Evolutionary conservation across 495 filamentous ascomycete genomes (phyloP), one percentile per base, ranked within the genome.

Genomic region (Aspergillus leporis): DNA sequence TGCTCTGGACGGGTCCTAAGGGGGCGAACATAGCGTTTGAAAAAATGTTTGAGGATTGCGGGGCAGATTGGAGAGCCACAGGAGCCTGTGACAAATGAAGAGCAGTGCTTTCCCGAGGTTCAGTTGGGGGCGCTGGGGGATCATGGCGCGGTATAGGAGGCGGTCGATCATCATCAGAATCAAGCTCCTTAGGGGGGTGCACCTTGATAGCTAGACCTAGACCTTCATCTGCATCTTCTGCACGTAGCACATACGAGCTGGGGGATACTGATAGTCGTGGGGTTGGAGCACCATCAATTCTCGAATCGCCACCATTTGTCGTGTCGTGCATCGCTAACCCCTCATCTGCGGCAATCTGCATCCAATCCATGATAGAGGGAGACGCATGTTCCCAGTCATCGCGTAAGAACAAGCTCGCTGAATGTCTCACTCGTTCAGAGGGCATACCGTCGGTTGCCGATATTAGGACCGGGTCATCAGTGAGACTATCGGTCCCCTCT

Each of bases 1-100:
- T 55, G 83, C 89, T 67, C 74, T 88, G 60, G 78, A 87, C 52
- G 86, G 83, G 48, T 74, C 78, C 56, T 85, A 81, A 49, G 84
- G 81, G 64, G 77, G 81, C 21, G 82, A 84, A 54, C 80, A 74
- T 56, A 19, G 50, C 61, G 21, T 61, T 62, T 21, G 71, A 65
- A 47, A 69, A 62, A 18, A 66, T 49, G 46, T 65, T 75, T 2
- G 76, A 73, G 4, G 71, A 64, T n/a, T 76, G 72, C 12, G 75
- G 66, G 32, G 62, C 63, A 48, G 69, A 69, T 49, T 78, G 73
- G 10, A 77, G 45, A 23, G 43, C 13, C 21, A 43, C 16, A 7
- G 16, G 9, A 5, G 5, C 38, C 13, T 47, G 19, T 23, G 43
- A n/a, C 7, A 12, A 56, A 19, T 30, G 13, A 12, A 23, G 45